Evolutionary conservation across 495 filamentous ascomycete genomes (phyloP).

Genomic region (Aspergillus bridgeri): DNA sequence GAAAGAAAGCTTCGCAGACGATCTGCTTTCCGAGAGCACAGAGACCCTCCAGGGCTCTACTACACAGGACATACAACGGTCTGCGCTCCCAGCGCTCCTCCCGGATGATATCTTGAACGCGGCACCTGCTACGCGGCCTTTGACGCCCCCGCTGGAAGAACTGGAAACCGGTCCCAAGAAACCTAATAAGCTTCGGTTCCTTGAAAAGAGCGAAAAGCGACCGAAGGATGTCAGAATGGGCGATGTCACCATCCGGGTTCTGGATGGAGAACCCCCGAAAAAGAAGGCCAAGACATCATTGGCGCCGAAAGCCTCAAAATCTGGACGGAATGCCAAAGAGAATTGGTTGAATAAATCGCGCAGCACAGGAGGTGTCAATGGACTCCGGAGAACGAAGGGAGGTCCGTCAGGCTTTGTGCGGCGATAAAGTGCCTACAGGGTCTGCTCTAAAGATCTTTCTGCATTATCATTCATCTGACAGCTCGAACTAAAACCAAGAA

Average conservation of each 20-base stretch:
- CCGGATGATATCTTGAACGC: slow-evolving; percentile 53
- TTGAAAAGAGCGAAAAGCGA: slow-evolving; percentile 48
- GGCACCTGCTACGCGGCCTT: slow-evolving; percentile 37
- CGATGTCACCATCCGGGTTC: slow-evolving; percentile 49
- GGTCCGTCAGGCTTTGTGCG: slow-evolving; percentile 45
- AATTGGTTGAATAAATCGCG: slow-evolving; percentile 46
- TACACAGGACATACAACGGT: slow-evolving; percentile 36
- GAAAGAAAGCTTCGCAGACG: slow-evolving; percentile 29
- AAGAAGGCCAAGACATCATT: slow-evolving; percentile 35
- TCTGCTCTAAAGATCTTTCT: not conserved
- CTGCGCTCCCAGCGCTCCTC: slow-evolving; percentile 45
- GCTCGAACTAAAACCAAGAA: not conserved
- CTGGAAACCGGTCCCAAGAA: slow-evolving; percentile 25
- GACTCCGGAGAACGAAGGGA: slow-evolving; percentile 37
- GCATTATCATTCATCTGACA: not conserved
- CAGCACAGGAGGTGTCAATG: slow-evolving; percentile 35
- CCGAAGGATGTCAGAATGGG: slow-evolving; percentile 54
- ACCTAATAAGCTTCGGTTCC: slow-evolving; percentile 48
- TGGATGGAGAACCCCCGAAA: slow-evolving; percentile 38
- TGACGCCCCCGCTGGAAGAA: slow-evolving; percentile 36
- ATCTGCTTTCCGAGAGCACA: slow-evolving; percentile 39
- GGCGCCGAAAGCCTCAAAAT: slow-evolving; percentile 49
- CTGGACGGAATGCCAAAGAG: slow-evolving; percentile 43
- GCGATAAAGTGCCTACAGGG: slow-evolving; percentile 14
- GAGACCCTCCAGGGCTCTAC: slow-evolving; percentile 40